Evolutionary conservation across 352 stramenopile genomes (phyloP).

Genomic region (Pythium scleroteichum): DNA sequence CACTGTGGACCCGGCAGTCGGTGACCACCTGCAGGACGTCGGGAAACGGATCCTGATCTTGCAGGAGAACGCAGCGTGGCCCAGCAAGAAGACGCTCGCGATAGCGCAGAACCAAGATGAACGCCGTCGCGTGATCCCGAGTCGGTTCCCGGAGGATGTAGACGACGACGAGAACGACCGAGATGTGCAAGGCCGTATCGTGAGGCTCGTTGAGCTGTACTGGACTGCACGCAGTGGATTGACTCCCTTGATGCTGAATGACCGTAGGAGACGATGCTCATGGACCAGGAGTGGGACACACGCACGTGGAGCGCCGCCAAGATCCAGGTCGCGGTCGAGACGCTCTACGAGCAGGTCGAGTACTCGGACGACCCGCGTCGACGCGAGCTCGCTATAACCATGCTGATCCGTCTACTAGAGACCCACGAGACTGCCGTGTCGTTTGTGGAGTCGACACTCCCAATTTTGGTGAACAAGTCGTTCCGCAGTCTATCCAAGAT

Average conservation of each 20-base stretch:
- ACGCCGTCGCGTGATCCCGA: conserved; percentile 53
- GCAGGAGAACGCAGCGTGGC: conserved; percentile 41
- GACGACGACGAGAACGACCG: conserved; percentile 29
- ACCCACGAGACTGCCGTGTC: conserved; percentile 66
- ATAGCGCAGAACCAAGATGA: conserved; percentile 25
- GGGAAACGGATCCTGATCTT: conserved; percentile 57
- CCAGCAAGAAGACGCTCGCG: conserved; percentile 32
- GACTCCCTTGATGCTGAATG: neutral
- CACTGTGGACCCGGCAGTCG: conserved; percentile 32
- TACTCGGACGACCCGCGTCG: conserved; percentile 38
- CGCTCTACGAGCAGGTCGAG: conserved; percentile 71
- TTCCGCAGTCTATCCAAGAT: conserved; percentile 65
- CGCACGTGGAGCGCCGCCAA: conserved; percentile 63
- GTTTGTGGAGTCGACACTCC: conserved; percentile 66
- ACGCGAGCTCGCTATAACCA: conserved; percentile 59
- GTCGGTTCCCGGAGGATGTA: conserved; percentile 45
- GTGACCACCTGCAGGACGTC: conserved; percentile 61
- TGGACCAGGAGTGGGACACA: conserved; percentile 85
- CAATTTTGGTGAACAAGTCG: conserved; percentile 71
- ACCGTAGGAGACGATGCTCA: conserved; percentile 63
- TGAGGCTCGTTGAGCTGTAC: conserved; percentile 28
- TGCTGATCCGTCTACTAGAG: conserved; percentile 68
- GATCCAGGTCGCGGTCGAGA: conserved; percentile 59
- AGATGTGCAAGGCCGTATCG: conserved; percentile 50
- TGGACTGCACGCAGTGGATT: neutral